phyloP scores from a whole-genome alignment of 176 grass and related monocot genomes.

The Cymbopogon citratus region DNA sequence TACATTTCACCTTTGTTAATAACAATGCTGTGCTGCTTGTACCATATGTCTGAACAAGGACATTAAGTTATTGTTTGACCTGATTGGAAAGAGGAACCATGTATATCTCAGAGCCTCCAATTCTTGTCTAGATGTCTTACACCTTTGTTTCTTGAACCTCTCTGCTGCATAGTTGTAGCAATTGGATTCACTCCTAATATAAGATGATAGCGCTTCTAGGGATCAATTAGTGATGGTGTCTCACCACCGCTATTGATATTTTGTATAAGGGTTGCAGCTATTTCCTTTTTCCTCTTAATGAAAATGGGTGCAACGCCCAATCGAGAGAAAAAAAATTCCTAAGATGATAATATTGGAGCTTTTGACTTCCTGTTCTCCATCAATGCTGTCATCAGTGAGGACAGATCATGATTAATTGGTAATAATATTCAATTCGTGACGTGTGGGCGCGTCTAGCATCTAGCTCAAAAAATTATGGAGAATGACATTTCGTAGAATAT shows the following conservation, averaged over 20 bases:
- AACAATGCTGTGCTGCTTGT: constrained; percentile 15
- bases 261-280: too few species aligned
- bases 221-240: too few species aligned
- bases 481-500: not conserved
- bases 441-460: not conserved
- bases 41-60: constrained; percentile 3
- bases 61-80: not conserved
- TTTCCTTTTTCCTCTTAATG: too few species aligned
- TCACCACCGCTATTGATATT: too few species aligned
- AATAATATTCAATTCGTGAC: not conserved
- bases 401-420: not conserved
- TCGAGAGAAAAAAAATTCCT: too few species aligned
- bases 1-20: not conserved
- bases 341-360: not conserved
- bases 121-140: not conserved
- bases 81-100: not conserved
- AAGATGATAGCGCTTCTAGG: too few species aligned
- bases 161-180: not conserved
- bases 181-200: not conserved
- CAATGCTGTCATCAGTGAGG: not conserved
- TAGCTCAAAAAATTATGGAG: not conserved
- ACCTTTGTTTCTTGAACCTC: not conserved
- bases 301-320: too few species aligned
- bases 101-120: not conserved
- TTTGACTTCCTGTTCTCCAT: not conserved